phyloP scores from a whole-genome alignment of 805 yeast genomes.

The Kuraishia cidri region DNA sequence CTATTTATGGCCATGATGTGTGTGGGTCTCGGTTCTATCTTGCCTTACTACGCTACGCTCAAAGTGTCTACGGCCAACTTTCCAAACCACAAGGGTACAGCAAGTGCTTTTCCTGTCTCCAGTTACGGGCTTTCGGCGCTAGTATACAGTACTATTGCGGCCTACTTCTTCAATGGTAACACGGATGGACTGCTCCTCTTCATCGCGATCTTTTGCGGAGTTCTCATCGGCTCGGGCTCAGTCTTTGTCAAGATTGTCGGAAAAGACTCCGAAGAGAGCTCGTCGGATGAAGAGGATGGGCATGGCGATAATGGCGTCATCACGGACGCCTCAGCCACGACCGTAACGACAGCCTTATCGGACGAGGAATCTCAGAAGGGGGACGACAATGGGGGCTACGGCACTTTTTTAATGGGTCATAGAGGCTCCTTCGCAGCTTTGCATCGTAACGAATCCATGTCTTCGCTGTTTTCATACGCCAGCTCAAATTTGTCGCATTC shows the following conservation, averaged over 20 bases:
- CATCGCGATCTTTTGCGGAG: conserved; percentile 44
- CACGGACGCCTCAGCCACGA: too few relatives aligned
- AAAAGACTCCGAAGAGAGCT: conserved; percentile 1
- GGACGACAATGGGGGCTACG: conserved; percentile 10
- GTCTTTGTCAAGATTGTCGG: conserved; percentile 30
- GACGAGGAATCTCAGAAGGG: too few relatives aligned
- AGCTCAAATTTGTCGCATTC: conserved; percentile 2
- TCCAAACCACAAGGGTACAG: conserved; percentile 62
- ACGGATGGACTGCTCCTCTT: conserved; percentile 48
- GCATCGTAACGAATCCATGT: conserved; percentile 13
- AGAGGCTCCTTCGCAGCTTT: conserved; percentile 25
- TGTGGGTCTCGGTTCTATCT: conserved; percentile 59
- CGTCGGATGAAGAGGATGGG: conserved; percentile 1
- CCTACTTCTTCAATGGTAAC: conserved; percentile 39
- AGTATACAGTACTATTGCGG: conserved; percentile 48
- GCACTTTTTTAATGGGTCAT: conserved; percentile 17
- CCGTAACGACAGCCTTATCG: too few relatives aligned
- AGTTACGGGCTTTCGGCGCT: conserved; percentile 68
- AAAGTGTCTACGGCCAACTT: conserved; percentile 56
- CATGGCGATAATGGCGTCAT: too few relatives aligned
- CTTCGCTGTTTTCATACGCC: conserved; percentile 19
- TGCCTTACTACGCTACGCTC: conserved; percentile 50
- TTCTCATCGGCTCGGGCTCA: conserved; percentile 30
- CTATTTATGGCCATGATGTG: conserved; percentile 39
- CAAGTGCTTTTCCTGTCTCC: conserved; percentile 61